Conservation (phyloP, 495 filamentous ascomycete species). For the Pyrenopolyporus hunteri region DNA sequence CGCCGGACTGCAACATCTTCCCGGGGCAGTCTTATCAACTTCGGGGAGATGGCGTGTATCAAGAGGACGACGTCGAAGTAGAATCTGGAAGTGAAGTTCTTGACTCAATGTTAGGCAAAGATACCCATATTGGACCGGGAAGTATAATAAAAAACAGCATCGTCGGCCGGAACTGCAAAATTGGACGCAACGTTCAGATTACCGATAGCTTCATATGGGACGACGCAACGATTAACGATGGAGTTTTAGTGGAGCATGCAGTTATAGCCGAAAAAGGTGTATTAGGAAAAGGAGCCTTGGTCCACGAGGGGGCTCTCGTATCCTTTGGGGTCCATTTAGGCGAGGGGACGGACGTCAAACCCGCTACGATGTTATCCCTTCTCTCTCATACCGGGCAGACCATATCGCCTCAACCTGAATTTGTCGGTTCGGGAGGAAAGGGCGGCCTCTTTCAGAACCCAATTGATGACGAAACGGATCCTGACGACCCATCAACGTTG, state of each 20-base stretch:
- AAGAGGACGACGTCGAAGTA: conserved; percentile 73
- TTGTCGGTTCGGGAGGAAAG: conserved; percentile 63
- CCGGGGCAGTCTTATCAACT: conserved; percentile 76
- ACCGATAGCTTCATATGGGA: conserved; percentile 92
- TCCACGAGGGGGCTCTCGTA: conserved; percentile 76
- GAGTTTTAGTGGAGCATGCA: conserved; percentile 68
- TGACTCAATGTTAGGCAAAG: conserved; percentile 76
- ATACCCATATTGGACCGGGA: conserved; percentile 75
- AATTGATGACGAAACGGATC: conserved; percentile 56
- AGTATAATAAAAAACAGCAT: conserved; percentile 72
- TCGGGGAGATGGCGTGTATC: conserved; percentile 70
- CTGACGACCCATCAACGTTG: conserved; percentile 45
- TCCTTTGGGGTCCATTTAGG: conserved; percentile 78
- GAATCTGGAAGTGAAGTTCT: conserved; percentile 52
- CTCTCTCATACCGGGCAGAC: conserved; percentile 43
- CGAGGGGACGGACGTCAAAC: conserved; percentile 52
- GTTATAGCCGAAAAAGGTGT: conserved; percentile 75
- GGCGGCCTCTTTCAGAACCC: conserved; percentile 57
- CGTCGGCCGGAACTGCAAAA: conserved; percentile 81
- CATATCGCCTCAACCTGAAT: conserved; percentile 57
- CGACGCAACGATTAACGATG: conserved; percentile 74
- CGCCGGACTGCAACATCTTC: conserved; percentile 85
- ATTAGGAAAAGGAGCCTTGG: conserved; percentile 70
- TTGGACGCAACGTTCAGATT: conserved; percentile 82
- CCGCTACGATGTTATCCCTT: conserved; percentile 47